These are phyloP conservation scores for Helianthus tuberosus DNA, from an alignment of 129 eudicot genomes.

Conservation along the genomic window DNA sequence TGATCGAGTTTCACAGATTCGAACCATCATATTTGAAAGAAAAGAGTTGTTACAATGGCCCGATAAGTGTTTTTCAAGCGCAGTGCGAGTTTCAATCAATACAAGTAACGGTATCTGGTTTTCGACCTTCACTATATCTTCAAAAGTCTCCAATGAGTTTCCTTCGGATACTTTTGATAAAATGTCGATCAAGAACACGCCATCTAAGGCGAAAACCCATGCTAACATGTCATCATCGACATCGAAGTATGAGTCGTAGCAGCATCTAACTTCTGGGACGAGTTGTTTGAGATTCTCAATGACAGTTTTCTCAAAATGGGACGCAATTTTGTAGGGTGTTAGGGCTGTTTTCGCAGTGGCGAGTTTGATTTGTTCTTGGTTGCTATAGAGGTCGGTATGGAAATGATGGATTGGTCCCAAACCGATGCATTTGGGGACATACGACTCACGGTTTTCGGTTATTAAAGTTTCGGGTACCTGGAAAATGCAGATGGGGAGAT, in stretches of 20 bases:
- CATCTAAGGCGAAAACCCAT: slow-evolving; percentile 54
- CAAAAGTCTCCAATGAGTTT: slow-evolving; percentile 17
- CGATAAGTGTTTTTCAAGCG: slow-evolving; percentile 34
- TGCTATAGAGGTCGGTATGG: slow-evolving; percentile 19
- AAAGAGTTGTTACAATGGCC: slow-evolving; percentile 33
- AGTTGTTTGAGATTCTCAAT: slow-evolving; percentile 30
- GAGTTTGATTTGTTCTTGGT: slow-evolving; percentile 37
- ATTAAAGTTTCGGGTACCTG: slow-evolving; percentile 37
- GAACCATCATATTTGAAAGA: slow-evolving; percentile 14
- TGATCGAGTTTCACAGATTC: slow-evolving; percentile 28
- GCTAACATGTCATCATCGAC: slow-evolving; percentile 37
- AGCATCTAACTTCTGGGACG: slow-evolving; percentile 39
- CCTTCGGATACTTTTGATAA: slow-evolving; percentile 26
- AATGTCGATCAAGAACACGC: slow-evolving; percentile 45
- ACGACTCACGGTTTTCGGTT: slow-evolving; percentile 37
- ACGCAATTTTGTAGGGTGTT: slow-evolving; percentile 35
- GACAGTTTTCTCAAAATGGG: slow-evolving; percentile 20
- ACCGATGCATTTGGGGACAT: slow-evolving; percentile 36
- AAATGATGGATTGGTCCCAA: slow-evolving; percentile 59
- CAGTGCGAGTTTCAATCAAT: slow-evolving; percentile 25
- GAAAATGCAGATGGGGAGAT: slow-evolving; percentile 39
- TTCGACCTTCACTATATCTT: slow-evolving; percentile 45
- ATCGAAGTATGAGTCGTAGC: slow-evolving; percentile 44
- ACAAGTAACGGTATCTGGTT: slow-evolving; percentile 48
- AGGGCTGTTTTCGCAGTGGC: slow-evolving; percentile 19